Percentiles rank a stretch among this genome's conserved stretches.
phyloP scores from a whole-genome alignment of 2,329 filamentous ascomycete species.

The Hypomyces perniciosus region DNA sequence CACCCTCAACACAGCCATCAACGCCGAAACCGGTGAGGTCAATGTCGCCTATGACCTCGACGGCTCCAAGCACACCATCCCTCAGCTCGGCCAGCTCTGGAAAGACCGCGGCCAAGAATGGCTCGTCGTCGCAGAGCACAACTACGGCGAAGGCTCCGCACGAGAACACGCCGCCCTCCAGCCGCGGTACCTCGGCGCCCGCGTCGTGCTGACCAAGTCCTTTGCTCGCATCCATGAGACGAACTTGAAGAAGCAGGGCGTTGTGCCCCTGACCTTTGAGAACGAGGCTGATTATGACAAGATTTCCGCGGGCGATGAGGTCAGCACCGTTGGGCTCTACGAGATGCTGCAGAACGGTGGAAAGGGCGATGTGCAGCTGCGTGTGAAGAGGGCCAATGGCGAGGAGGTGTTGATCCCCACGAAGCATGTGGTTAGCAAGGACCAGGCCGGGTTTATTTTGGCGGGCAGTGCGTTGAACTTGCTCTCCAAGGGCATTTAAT shows the following conservation, averaged over 20 bases:
- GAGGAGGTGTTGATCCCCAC: conserved; percentile 65
- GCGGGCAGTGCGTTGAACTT: conserved; percentile 92
- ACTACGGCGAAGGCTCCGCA: conserved; percentile 89
- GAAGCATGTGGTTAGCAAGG: conserved; percentile 81
- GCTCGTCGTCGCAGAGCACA: conserved; percentile 95
- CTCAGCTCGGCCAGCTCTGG: conserved; percentile 81
- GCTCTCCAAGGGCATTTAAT: conserved; percentile 55
- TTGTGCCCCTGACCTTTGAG: conserved; percentile 87
- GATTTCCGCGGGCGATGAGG: conserved; percentile 76
- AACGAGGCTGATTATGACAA: conserved; percentile 83
- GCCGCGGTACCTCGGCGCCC: conserved; percentile 81
- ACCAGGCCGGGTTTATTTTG: conserved; percentile 87
- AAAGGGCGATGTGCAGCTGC: conserved; percentile 67
- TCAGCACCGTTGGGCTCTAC: conserved; percentile 75
- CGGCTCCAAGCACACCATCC: conserved; percentile 70
- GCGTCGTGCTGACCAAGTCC: conserved; percentile 76
- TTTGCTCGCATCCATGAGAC: conserved; percentile 94
- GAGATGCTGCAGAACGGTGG: conserved; percentile 75
- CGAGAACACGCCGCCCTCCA: conserved; percentile 87
- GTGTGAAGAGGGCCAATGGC: conserved; percentile 56
- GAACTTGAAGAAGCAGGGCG: conserved; percentile 94
- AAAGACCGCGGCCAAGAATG: conserved; percentile 68
- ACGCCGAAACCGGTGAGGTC: conserved; percentile 86
- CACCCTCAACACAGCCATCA: conserved; percentile 91
- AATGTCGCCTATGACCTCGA: conserved; percentile 87